Base-by-base conservation (phyloP, 305 asterid genomes). In the Fraxinus latifolia region DNA sequence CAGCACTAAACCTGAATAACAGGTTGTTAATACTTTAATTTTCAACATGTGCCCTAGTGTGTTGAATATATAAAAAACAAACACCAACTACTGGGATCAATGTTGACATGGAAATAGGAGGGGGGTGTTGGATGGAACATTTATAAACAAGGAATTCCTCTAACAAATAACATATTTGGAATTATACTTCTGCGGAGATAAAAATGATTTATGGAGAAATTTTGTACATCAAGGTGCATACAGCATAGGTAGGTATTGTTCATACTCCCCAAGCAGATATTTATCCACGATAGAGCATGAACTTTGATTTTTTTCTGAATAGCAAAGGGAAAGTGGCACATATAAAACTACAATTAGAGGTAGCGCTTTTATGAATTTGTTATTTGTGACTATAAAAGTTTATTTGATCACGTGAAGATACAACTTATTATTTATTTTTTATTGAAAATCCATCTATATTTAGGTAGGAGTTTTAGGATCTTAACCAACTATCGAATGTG, bases 11-110 rank as follows among this genome's bases (percentile, higher is more conserved):
- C 60, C 67, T 23, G 82, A 32, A 68, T 21, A 62, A 39, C 53
- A 75, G 72, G 80, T 32, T 74, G 34, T 7, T 44, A 44, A n/a
- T 53, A 78, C 78, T 23, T 34, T 78, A 42, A 19, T 78, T 34
- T 19, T 74, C 70, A 29, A n/a, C 83, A 82, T 15, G 29, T 1
- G 58, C 60, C 7, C 11, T 32, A 25, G 65, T 2, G 8, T 33
- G 62, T 44, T 39, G 34, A 81, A 32, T 21, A 7, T 15, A 81
- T 76, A 47, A 76, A 67, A 82, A 77, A n/a, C 32, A 81, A 67
- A 67, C 50, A 60, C 15, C 53, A 34, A 29, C 19, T 14, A 29
- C 23, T 29, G 74, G 74, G 74, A 68, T 27, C 37, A 27, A 68
- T 4, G 39, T 68, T 29, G 23, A 12, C 74, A 42, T 78, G 65